These are phyloP conservation scores for Aspergillus oerlinghausenensis DNA, from an alignment of 2,329 filamentous ascomycete species.

Conservation along the genomic window DNA sequence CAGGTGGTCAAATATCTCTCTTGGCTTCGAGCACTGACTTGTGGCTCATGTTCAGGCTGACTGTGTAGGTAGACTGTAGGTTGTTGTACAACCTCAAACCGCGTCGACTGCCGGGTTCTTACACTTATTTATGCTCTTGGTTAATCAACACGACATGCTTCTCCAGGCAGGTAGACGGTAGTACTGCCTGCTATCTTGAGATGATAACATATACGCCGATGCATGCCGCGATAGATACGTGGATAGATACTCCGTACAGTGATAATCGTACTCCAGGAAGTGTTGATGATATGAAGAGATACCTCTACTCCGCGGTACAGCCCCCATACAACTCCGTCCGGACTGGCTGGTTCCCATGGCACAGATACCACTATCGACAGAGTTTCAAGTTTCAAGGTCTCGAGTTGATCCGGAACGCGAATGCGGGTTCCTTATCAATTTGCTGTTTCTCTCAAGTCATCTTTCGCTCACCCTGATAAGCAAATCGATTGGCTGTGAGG, in stretches of 20 bases:
- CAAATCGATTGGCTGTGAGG: constrained; percentile 14
- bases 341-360: neutral
- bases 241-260: too few relatives aligned
- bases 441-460: constrained; percentile 17
- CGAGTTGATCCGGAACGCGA: neutral
- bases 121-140: neutral
- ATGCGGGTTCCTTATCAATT: constrained; percentile 3
- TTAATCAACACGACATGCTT: neutral
- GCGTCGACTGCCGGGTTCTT: neutral
- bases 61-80: too few relatives aligned
- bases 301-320: neutral
- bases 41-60: neutral
- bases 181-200: neutral
- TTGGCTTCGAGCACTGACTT: neutral
- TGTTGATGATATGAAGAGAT: neutral
- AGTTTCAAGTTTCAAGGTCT: neutral
- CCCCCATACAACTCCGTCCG: neutral
- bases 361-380: neutral
- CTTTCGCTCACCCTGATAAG: neutral
- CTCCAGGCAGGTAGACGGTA: neutral
- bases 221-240: neutral
- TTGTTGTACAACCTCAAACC: neutral
- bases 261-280: neutral
- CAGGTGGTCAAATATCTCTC: neutral
- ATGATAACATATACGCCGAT: neutral